Evolutionary conservation across 139 green algal species (phyloP).

Genomic region (Volvox africanus): DNA sequence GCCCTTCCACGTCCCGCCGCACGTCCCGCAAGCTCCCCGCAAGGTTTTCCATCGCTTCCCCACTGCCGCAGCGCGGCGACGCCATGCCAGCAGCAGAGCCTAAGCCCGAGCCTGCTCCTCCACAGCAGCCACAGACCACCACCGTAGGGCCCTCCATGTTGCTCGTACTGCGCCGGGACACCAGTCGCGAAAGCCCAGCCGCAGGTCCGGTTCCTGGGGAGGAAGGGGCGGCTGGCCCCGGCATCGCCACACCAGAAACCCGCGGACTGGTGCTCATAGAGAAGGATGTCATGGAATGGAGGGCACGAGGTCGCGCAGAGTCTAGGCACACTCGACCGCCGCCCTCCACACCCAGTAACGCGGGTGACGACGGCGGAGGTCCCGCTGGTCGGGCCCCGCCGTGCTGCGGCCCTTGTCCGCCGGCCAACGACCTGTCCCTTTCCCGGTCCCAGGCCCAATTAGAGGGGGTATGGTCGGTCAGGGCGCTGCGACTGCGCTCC

Average conservation of each 20-base stretch:
- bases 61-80: not conserved
- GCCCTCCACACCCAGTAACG: not conserved
- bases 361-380: not conserved
- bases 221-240: not conserved
- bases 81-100: not conserved
- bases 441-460: not conserved
- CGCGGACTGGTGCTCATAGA: not conserved
- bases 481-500: constrained; percentile 1
- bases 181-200: not conserved
- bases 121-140: not conserved
- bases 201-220: too few species aligned
- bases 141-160: not conserved
- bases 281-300: not conserved
- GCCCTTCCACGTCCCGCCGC: constrained; percentile 15
- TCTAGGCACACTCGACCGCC: not conserved
- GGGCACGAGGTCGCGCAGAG: not conserved
- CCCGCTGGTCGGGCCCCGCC: not conserved
- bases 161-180: not conserved
- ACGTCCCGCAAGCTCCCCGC: not conserved
- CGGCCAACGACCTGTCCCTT: too few species aligned
- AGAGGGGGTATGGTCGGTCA: not conserved
- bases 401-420: not conserved
- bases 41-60: not conserved
- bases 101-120: not conserved
- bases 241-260: not conserved